Percentiles rank a stretch among this genome's conserved stretches.
Conservation (phyloP, 2,329 filamentous ascomycete species). For the Incumbomyces delicatus region DNA sequence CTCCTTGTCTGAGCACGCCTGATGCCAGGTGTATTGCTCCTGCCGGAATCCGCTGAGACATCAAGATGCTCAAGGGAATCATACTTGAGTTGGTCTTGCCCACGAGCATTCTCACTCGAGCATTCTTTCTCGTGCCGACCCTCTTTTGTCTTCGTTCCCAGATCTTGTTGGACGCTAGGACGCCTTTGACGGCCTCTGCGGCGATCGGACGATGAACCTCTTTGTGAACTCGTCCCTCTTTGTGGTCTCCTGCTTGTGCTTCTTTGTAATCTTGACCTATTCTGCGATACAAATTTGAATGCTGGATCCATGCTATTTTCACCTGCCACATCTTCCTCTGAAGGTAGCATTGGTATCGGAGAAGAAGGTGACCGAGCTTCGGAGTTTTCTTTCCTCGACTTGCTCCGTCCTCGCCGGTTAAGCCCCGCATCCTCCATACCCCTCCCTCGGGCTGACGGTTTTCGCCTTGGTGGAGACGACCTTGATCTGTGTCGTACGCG, state of each 20-base stretch:
- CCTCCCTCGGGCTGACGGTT: slow-evolving; percentile 22
- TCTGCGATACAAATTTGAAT: slow-evolving; percentile 34
- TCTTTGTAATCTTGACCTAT: slow-evolving; percentile 38
- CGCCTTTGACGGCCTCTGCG: slow-evolving; percentile 27
- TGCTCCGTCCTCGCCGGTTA: slow-evolving; percentile 52
- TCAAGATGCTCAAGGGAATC: slow-evolving; percentile 1
- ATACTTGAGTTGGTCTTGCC: background rate
- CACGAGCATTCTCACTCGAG: background rate
- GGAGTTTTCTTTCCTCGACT: slow-evolving; percentile 50
- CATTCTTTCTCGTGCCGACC: background rate
- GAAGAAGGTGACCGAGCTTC: slow-evolving; percentile 64
- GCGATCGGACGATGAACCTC: slow-evolving; percentile 39
- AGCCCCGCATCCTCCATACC: slow-evolving; percentile 7
- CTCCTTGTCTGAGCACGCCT: slow-evolving; percentile 50
- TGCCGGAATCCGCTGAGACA: background rate
- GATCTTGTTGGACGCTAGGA: slow-evolving; percentile 24
- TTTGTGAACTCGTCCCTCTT: slow-evolving; percentile 32
- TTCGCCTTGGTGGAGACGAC: slow-evolving; percentile 23
- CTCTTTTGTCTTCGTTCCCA: background rate
- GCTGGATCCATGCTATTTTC: slow-evolving; percentile 55
- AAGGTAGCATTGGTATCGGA: slow-evolving; percentile 62
- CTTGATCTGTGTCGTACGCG: slow-evolving; percentile 29
- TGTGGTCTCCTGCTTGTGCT: slow-evolving; percentile 37
- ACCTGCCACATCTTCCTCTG: slow-evolving; percentile 44
- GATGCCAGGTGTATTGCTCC: slow-evolving; percentile 9